Conservation (phyloP, 108 stramenopile genomes). For the Craspedostauros australis region DNA sequence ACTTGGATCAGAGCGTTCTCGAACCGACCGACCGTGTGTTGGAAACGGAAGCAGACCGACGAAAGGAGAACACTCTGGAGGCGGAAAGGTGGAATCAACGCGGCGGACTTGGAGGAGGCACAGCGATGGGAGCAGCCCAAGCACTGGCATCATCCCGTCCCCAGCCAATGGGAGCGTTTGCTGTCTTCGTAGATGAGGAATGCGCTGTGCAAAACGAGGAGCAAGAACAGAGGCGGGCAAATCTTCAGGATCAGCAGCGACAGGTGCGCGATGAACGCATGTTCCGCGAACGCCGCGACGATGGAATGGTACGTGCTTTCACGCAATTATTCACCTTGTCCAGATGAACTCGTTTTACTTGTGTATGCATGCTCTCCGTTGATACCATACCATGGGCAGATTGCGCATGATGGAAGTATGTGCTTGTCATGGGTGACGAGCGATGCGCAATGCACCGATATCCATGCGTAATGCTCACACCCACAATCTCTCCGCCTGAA, state of each 20-base stretch:
- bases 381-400: too few species aligned
- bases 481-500: too few species aligned
- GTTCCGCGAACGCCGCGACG: slow-evolving; percentile 59
- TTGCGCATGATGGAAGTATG: too few species aligned
- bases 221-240: slow-evolving; percentile 12
- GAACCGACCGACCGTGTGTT: slow-evolving; percentile 25
- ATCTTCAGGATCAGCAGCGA: slow-evolving; percentile 15
- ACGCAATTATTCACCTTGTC: too few species aligned
- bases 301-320: slow-evolving; percentile 60
- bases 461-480: too few species aligned
- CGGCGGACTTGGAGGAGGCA: slow-evolving; percentile 45
- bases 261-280: slow-evolving; percentile 54
- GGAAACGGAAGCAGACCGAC: slow-evolving; percentile 48
- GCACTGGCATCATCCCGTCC: too few species aligned
- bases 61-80: slow-evolving; percentile 61
- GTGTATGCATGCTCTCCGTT: not conserved
- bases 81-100: slow-evolving; percentile 78
- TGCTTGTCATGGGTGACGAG: too few species aligned
- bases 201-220: slow-evolving; percentile 32
- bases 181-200: slow-evolving; percentile 79
- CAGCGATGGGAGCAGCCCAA: too few species aligned
- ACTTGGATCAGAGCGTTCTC: slow-evolving; percentile 22
- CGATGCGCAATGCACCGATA: too few species aligned
- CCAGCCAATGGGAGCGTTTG: slow-evolving; percentile 40
- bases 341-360: not conserved